A percentile compares a stretch with the other conserved stretches of the same genome.
These are phyloP conservation scores for Craterostigma plantagineum DNA, from an alignment of 257 asterid species.

Conservation along the genomic window DNA sequence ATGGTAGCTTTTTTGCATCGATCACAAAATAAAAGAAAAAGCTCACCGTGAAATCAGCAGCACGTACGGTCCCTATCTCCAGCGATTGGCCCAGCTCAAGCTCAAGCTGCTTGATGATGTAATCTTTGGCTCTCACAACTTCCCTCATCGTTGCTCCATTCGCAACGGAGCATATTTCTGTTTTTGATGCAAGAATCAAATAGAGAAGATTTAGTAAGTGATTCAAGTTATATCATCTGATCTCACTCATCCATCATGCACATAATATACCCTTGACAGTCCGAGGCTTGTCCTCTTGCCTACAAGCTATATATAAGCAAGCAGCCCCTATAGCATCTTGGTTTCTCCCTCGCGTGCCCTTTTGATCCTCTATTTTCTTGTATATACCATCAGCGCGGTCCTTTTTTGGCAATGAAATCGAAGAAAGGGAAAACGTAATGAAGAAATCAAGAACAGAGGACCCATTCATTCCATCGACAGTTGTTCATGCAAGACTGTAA, in stretches of 20 bases:
- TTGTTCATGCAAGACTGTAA: too few relatives aligned
- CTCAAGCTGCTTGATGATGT: slow-evolving; percentile 56
- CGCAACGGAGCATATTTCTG: slow-evolving; percentile 61
- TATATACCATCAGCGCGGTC: slow-evolving; percentile 71
- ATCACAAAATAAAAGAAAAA: slow-evolving; percentile 1
- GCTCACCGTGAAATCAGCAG: slow-evolving; percentile 56
- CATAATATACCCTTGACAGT: slow-evolving; percentile 65
- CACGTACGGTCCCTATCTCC: slow-evolving; percentile 58
- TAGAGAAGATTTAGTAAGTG: too few relatives aligned
- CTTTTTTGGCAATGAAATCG: slow-evolving; percentile 11
- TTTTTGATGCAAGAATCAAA: too few relatives aligned
- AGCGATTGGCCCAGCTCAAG: slow-evolving; percentile 60
- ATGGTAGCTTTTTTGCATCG: background rate
- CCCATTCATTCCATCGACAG: too few relatives aligned
- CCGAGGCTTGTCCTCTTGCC: slow-evolving; percentile 69
- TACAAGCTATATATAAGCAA: slow-evolving; percentile 63
- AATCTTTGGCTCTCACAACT: slow-evolving; percentile 59
- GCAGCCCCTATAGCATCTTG: slow-evolving; percentile 71
- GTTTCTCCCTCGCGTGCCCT: slow-evolving; percentile 57
- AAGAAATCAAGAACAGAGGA: too few relatives aligned
- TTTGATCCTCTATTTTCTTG: slow-evolving; percentile 72
- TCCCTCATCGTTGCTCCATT: slow-evolving; percentile 70
- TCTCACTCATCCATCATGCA: slow-evolving; percentile 11
- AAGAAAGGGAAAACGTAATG: background rate
- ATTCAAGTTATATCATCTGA: too few relatives aligned